These are phyloP conservation scores for Lachancea cidri DNA, from an alignment of 805 yeast genomes.

Conservation along the genomic window DNA sequence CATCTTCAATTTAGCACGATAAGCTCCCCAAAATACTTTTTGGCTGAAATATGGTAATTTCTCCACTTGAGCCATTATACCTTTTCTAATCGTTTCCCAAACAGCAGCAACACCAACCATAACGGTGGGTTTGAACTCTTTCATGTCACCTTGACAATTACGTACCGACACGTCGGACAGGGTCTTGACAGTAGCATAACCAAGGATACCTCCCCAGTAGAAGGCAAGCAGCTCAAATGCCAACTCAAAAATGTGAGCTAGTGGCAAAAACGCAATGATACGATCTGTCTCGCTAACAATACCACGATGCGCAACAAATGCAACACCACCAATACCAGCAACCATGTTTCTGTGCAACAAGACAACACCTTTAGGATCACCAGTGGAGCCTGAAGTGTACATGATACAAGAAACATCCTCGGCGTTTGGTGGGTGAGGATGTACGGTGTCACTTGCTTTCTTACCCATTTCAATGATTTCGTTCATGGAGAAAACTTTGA, in stretches of 20 bases:
- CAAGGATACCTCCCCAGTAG: conserved; percentile 86
- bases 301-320: conserved; percentile 51
- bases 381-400: conserved; percentile 75
- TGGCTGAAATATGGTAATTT: conserved; percentile 62
- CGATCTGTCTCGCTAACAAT: conserved; percentile 56
- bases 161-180: conserved; percentile 74
- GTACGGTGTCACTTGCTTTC: conserved; percentile 40
- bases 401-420: conserved; percentile 57
- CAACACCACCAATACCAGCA: conserved; percentile 83
- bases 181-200: conserved; percentile 92
- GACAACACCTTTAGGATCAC: conserved; percentile 75
- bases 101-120: conserved; percentile 99
- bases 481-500: conserved; percentile 56
- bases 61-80: conserved; percentile 71
- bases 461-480: conserved; percentile 66
- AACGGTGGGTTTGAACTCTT: conserved; percentile 80
- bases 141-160: conserved; percentile 85
- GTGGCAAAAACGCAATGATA: conserved; percentile 82
- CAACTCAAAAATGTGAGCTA: conserved; percentile 94
- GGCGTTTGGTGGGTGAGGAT: conserved; percentile 40
- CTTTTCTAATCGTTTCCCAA: conserved; percentile 94
- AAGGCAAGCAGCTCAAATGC: conserved; percentile 74
- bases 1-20: conserved; percentile 62
- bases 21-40: conserved; percentile 86
- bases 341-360: conserved; percentile 61